Evolutionary conservation across 1,284 basidiomycete species (phyloP), one percentile per base, ranked within the genome.

Genomic region (Earliella scabrosa): DNA sequence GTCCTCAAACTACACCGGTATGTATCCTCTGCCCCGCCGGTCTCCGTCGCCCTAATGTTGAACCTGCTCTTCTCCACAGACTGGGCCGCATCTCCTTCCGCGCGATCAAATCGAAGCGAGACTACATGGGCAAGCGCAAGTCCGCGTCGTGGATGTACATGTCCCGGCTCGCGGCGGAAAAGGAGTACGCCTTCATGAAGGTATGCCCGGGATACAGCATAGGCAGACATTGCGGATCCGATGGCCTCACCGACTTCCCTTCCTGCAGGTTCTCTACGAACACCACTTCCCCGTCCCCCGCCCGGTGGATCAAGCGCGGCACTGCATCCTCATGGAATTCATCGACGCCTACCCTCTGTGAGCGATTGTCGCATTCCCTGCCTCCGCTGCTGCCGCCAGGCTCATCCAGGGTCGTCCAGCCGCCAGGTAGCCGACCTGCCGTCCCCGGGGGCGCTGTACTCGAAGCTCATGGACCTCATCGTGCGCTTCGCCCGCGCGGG

Each of bases 121-220:
- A 99, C 72, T 99, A 99, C 73, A 80, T 99, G 63, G 94, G 95
- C 27, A 97, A 97, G 73, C 85, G 97, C 35, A 95, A 95, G 75
- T 94, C 91, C 32, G 96, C 96, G 0, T 97, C 93, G 27, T 99
- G 97, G 97, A 98, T 99, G 96, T 99, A 98, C 76, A 95, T 99
- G 93, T 97, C 94, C 50, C 86, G 97, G 26, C 76, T 99, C 44
- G 91, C 95, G 10, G 97, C 97, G 5, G 90, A 97, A 75, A 98
- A 98, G 72, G 97, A 99, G 72, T 99, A 89, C 81, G 93, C 94
- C 0, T 99, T 98, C 72, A 97, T 99, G 95, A 97, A 97, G 82
- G 95, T 62, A 54, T 3, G 45, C 34, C 34, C 13, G 93, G 26
- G 2, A 53, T 32, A 67, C 69, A 18, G 23, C 21, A 11, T 5